Conservation (phyloP, 768 basidiomycete genomes). For the Holtermanniella nyarrowii region DNA sequence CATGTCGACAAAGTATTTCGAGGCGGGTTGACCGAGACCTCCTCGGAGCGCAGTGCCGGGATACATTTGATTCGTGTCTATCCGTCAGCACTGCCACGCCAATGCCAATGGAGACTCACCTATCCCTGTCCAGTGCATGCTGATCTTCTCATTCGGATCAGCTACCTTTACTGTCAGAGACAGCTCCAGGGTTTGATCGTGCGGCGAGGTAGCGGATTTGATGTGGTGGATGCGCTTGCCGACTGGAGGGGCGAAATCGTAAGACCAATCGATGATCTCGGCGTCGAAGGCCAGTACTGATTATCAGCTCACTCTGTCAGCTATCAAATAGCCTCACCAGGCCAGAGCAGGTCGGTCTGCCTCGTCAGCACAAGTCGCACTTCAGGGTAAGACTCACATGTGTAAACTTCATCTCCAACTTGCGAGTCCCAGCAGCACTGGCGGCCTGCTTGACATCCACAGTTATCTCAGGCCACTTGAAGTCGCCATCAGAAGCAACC, state of each 20-base stretch:
- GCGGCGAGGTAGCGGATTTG: constrained; percentile 81
- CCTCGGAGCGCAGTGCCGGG: constrained; percentile 24
- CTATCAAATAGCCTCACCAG: background rate
- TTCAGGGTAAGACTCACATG: constrained; percentile 32
- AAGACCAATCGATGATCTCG: constrained; percentile 72
- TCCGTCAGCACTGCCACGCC: constrained; percentile 46
- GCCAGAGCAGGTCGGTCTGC: background rate
- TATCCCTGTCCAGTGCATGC: constrained; percentile 68
- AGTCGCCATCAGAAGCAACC: constrained; percentile 7
- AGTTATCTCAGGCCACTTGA: constrained; percentile 50
- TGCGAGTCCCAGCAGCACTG: constrained; percentile 43
- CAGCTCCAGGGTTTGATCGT: constrained; percentile 64
- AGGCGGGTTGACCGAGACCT: constrained; percentile 46
- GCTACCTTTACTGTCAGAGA: constrained; percentile 37
- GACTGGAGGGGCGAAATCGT: constrained; percentile 66
- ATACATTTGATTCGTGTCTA: constrained; percentile 46
- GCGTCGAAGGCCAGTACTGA: constrained; percentile 82
- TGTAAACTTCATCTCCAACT: constrained; percentile 19
- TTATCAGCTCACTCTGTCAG: background rate
- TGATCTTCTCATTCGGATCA: constrained; percentile 39
- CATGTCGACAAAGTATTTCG: constrained; percentile 62
- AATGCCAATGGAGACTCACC: constrained; percentile 81
- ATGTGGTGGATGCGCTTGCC: constrained; percentile 73
- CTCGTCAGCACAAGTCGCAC: background rate
- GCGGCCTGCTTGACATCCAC: constrained; percentile 49